Conservation (phyloP, 352 stramenopile genomes). For the Globisporangium camurandrum region DNA sequence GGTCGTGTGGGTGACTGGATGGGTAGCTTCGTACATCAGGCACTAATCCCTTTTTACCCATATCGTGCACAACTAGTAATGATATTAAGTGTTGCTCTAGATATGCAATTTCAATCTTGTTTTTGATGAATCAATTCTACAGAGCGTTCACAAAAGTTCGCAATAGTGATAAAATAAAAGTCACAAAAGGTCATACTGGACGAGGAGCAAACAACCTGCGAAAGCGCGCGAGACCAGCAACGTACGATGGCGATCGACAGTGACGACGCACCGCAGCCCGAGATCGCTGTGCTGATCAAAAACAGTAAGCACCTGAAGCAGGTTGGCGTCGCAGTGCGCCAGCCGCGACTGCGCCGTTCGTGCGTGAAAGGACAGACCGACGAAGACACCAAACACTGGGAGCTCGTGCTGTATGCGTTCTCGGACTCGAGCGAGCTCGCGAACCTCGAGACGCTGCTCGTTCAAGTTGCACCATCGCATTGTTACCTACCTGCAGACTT, state of each 20-base stretch:
- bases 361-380: slow-evolving; percentile 60
- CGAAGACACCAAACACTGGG: slow-evolving; percentile 82
- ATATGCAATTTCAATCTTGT: too few relatives aligned
- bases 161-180: too few relatives aligned
- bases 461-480: slow-evolving; percentile 69
- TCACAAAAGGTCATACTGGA: too few relatives aligned
- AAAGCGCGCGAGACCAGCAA: too few relatives aligned
- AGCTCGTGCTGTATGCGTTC: slow-evolving; percentile 74
- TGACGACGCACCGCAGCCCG: slow-evolving; percentile 33
- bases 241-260: slow-evolving; percentile 30
- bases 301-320: slow-evolving; percentile 81
- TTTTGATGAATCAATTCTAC: too few relatives aligned
- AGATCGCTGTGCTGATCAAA: slow-evolving; percentile 76
- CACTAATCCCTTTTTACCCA: too few relatives aligned
- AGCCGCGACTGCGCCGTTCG: slow-evolving; percentile 57
- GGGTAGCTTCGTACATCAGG: too few relatives aligned
- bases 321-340: slow-evolving; percentile 66
- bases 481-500: slow-evolving; percentile 63
- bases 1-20: too few relatives aligned
- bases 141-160: too few relatives aligned
- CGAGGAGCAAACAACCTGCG: too few relatives aligned
- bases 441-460: slow-evolving; percentile 78
- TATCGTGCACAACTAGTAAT: too few relatives aligned
- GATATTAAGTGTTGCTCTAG: too few relatives aligned
- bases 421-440: slow-evolving; percentile 79